These are phyloP conservation scores for Diplocarpon mali DNA, from an alignment of 2,329 filamentous ascomycete species.

Conservation along the genomic window DNA sequence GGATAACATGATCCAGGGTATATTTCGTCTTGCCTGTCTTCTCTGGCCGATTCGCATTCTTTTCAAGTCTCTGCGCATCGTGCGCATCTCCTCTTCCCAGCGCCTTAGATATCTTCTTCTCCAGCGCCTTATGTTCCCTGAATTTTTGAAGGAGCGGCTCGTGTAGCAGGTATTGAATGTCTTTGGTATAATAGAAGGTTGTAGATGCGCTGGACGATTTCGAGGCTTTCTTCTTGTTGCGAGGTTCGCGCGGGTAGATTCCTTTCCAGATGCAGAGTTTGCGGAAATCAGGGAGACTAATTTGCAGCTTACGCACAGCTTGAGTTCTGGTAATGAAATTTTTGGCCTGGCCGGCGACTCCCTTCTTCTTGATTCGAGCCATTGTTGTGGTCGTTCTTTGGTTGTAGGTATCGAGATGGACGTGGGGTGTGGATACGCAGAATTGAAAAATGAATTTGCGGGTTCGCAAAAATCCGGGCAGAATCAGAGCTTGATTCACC, in stretches of 20 bases:
- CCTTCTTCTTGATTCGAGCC: constrained; percentile 84
- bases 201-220: constrained; percentile 84
- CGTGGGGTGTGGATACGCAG: not conserved
- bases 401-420: not conserved
- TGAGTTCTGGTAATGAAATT: constrained; percentile 98
- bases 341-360: constrained; percentile 76
- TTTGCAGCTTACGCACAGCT: constrained; percentile 93
- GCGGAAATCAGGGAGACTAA: constrained; percentile 93
- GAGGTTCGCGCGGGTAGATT: constrained; percentile 94
- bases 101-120: constrained; percentile 93
- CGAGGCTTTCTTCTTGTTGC: constrained; percentile 93
- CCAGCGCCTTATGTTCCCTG: constrained; percentile 89
- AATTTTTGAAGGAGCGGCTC: constrained; percentile 92
- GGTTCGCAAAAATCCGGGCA: not conserved
- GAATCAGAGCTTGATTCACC: not conserved
- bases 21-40: constrained; percentile 83
- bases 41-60: constrained; percentile 77
- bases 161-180: constrained; percentile 96
- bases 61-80: constrained; percentile 78
- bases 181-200: constrained; percentile 86
- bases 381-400: constrained; percentile 32
- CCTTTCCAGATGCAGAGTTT: constrained; percentile 99
- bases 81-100: constrained; percentile 83
- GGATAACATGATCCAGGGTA: constrained; percentile 91
- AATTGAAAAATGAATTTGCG: constrained; percentile 18